These are phyloP conservation scores for Pezicula rhizophila DNA, from an alignment of 2,329 filamentous ascomycete species.

Conservation along the genomic window DNA sequence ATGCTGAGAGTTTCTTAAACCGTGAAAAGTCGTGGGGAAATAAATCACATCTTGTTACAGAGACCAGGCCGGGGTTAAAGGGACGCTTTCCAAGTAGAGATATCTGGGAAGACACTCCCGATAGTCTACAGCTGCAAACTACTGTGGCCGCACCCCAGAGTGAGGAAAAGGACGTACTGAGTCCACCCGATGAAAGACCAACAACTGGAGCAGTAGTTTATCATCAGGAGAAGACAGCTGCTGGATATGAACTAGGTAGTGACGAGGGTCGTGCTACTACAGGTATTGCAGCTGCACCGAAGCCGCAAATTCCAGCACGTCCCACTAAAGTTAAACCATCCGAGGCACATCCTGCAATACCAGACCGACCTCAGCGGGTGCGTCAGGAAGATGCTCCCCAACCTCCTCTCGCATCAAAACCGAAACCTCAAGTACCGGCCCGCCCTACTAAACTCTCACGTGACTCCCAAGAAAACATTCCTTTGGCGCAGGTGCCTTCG, in stretches of 20 bases:
- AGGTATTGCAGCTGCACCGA: constrained; percentile 40
- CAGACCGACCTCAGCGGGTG: constrained; percentile 18
- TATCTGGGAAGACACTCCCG: constrained; percentile 90
- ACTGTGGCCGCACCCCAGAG: constrained; percentile 56
- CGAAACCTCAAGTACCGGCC: constrained; percentile 55
- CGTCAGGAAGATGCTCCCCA: constrained; percentile 9
- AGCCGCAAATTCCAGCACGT: constrained; percentile 53
- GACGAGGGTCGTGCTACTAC: constrained; percentile 20
- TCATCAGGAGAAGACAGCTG: constrained; percentile 22
- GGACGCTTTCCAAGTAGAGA: constrained; percentile 86
- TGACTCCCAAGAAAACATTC: constrained; percentile 26
- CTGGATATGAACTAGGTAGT: constrained; percentile 11
- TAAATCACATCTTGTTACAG: constrained; percentile 44
- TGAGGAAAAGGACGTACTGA: constrained; percentile 34
- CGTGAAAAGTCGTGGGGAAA: constrained; percentile 43
- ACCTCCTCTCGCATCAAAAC: constrained; percentile 40
- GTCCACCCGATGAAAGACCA: constrained; percentile 33
- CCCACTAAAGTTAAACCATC: constrained; percentile 33
- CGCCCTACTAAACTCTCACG: constrained; percentile 53
- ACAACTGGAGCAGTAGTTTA: constrained; percentile 22
- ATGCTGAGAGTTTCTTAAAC: constrained; percentile 46
- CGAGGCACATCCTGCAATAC: constrained; percentile 23
- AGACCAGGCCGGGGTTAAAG: constrained; percentile 49
- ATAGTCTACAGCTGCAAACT: constrained; percentile 73
- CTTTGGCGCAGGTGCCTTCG: constrained; percentile 18